These are phyloP conservation scores for Anthostomella pinea DNA, from an alignment of 2,329 filamentous ascomycete genomes.

Conservation along the genomic window DNA sequence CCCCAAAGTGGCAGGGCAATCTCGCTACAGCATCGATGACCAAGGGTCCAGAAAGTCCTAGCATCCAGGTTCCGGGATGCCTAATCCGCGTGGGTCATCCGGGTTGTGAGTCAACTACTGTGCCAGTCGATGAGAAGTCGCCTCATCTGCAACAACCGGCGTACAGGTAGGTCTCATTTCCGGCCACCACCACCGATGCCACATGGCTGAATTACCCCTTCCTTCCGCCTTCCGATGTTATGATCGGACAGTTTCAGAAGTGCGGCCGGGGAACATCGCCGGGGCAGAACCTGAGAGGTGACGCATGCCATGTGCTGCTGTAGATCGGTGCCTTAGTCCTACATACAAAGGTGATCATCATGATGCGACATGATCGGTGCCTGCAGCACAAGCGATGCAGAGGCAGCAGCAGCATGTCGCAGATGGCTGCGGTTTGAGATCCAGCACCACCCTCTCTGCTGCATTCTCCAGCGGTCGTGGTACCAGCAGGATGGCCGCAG, in stretches of 20 bases:
- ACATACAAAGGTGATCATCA: no score
- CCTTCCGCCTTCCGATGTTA: background rate
- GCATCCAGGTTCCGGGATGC: no score
- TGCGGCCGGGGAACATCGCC: no score
- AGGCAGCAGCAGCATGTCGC: slow-evolving; percentile 5
- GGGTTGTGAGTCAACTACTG: background rate
- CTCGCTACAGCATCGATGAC: no score
- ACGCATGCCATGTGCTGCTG: slow-evolving; percentile 9
- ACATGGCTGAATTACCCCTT: background rate
- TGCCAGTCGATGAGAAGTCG: background rate
- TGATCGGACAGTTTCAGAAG: no score
- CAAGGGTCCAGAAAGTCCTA: no score
- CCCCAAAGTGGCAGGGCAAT: no score
- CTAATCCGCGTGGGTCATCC: no score
- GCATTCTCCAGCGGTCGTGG: slow-evolving; percentile 8
- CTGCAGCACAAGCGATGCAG: slow-evolving; percentile 6
- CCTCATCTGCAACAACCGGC: background rate
- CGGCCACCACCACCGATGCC: background rate
- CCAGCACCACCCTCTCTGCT: slow-evolving; percentile 5
- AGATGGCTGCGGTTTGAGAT: slow-evolving; percentile 12
- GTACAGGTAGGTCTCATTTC: background rate
- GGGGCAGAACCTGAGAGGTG: no score
- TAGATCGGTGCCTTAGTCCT: no score
- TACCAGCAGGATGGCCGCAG: slow-evolving; percentile 13
- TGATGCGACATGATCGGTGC: slow-evolving; percentile 6